These are phyloP conservation scores for Arbutus unedo DNA, from an alignment of 148 eudicot genomes.

Conservation along the genomic window DNA sequence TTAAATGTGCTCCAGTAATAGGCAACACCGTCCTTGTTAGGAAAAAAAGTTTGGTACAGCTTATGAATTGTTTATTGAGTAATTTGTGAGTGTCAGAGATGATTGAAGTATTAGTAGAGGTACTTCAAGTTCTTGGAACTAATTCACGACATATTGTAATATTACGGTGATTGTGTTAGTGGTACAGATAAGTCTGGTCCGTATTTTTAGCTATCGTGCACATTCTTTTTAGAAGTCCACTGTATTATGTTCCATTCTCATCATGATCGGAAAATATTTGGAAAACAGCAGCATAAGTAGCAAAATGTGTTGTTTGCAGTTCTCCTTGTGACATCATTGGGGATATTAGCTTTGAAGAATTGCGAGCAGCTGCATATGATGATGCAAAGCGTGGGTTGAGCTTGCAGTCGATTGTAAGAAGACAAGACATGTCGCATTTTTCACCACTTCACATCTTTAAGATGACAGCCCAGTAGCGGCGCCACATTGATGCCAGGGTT, in stretches of 20 bases:
- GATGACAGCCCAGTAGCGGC: background rate
- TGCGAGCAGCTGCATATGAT: conserved; percentile 84
- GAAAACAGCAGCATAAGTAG: background rate
- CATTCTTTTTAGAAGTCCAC: background rate
- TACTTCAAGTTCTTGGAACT: background rate
- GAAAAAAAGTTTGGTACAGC: background rate
- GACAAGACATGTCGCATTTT: background rate
- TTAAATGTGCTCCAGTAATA: background rate
- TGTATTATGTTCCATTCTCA: background rate
- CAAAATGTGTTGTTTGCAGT: conserved; percentile 40
- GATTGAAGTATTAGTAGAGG: background rate
- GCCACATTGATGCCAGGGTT: background rate
- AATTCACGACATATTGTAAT: background rate
- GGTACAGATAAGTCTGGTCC: background rate
- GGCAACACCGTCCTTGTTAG: background rate
- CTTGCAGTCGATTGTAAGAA: conserved; percentile 80
- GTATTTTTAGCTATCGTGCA: background rate
- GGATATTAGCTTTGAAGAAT: conserved; percentile 83
- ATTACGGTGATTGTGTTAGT: background rate
- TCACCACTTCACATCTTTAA: background rate
- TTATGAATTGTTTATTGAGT: background rate
- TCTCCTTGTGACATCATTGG: conserved; percentile 86
- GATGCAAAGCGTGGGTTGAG: conserved; percentile 70
- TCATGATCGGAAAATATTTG: background rate
- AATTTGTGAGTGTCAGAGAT: too few species aligned